phyloP scores from a whole-genome alignment of 2,329 filamentous ascomycete genomes.

The Zymoseptoria passerinii region DNA sequence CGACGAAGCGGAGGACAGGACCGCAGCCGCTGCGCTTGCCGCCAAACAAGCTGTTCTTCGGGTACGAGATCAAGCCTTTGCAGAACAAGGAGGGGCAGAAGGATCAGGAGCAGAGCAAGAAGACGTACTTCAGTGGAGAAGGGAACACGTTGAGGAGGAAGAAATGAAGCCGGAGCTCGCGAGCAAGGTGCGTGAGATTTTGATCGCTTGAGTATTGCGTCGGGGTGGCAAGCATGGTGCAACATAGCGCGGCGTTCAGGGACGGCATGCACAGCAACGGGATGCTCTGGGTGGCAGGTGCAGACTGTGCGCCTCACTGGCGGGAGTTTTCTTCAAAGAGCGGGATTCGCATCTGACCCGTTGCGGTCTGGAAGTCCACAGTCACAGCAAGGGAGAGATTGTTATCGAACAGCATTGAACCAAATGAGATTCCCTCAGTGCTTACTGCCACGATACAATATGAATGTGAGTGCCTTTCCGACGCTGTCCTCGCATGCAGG shows the following conservation, averaged over 20 bases:
- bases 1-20: slow-evolving; percentile 55
- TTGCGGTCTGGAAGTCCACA: neutral
- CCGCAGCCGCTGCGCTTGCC: slow-evolving; percentile 78
- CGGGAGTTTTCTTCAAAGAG: neutral
- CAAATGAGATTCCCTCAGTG: too few species aligned
- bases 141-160: slow-evolving; percentile 78
- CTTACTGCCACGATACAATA: too few species aligned
- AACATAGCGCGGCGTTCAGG: neutral
- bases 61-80: slow-evolving; percentile 83
- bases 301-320: neutral
- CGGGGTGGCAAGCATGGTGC: neutral
- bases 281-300: neutral
- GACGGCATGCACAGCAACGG: neutral
- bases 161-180: slow-evolving; percentile 37
- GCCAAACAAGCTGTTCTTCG: slow-evolving; percentile 91
- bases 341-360: neutral
- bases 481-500: too few species aligned
- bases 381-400: too few species aligned
- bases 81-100: slow-evolving; percentile 67
- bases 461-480: too few species aligned
- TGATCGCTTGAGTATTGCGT: neutral
- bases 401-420: too few species aligned
- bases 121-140: slow-evolving; percentile 56
- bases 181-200: neutral
- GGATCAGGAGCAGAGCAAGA: slow-evolving; percentile 53